phyloP scores from a whole-genome alignment of 73 alveolate genomes.

The Halteria grandinella region DNA sequence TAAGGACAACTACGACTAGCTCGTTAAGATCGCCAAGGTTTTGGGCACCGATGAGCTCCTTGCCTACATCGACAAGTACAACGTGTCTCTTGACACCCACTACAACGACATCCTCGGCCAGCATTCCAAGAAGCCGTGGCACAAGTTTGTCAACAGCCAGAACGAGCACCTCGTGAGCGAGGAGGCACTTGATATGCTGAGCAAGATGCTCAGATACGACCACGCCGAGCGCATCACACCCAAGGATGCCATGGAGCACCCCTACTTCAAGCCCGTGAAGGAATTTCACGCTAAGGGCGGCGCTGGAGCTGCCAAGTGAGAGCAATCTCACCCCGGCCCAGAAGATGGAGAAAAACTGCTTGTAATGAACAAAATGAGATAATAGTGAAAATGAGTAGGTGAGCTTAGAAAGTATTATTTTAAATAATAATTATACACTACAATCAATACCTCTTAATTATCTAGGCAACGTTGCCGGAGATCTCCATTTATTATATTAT shows the following conservation, averaged over 20 bases:
- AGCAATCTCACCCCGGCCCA: background rate
- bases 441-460: too few relatives aligned
- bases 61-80: slow-evolving; percentile 69
- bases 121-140: slow-evolving; percentile 66
- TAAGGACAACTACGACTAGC: slow-evolving; percentile 77
- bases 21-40: slow-evolving; percentile 75
- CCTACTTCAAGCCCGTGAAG: slow-evolving; percentile 60
- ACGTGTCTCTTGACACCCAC: slow-evolving; percentile 67
- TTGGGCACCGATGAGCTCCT: slow-evolving; percentile 76
- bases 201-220: slow-evolving; percentile 83
- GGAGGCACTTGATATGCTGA: slow-evolving; percentile 88
- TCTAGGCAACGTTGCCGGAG: too few relatives aligned
- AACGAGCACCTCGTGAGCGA: slow-evolving; percentile 78
- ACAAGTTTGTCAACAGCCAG: slow-evolving; percentile 68
- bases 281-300: slow-evolving; percentile 25
- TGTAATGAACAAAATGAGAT: too few relatives aligned
- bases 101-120: slow-evolving; percentile 47
- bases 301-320: background rate
- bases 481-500: too few relatives aligned
- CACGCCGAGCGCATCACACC: slow-evolving; percentile 80
- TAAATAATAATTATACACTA: too few relatives aligned
- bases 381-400: too few relatives aligned
- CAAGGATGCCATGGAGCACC: slow-evolving; percentile 77
- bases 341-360: too few relatives aligned
- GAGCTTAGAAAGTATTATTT: too few relatives aligned